Percentiles rank a stretch among this genome's conserved stretches.
phyloP scores from a whole-genome alignment of 495 filamentous ascomycete genomes.

The Cercophora newfieldiana region DNA sequence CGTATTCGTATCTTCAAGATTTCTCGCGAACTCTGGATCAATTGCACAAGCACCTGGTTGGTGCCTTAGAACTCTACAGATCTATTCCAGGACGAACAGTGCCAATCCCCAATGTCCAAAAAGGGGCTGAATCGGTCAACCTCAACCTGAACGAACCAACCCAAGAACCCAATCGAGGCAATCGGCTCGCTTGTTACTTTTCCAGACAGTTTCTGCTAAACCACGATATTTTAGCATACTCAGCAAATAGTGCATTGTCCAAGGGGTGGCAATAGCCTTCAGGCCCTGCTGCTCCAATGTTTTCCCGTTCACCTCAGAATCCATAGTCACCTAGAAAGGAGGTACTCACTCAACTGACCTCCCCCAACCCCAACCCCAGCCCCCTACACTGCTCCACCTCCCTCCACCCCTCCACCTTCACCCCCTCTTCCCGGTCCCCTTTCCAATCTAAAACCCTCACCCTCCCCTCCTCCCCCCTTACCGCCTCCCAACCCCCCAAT shows the following conservation, averaged over 20 bases:
- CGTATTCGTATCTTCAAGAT: no score
- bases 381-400: conserved; percentile 12
- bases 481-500: conserved; percentile 34
- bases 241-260: no score
- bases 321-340: neutral
- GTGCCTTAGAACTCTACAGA: no score
- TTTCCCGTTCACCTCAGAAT: neutral
- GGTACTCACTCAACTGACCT: neutral
- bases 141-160: neutral
- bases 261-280: no score
- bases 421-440: conserved; percentile 36
- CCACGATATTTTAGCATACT: no score
- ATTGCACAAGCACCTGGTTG: no score
- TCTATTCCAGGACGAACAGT: no score
- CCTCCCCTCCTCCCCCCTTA: conserved; percentile 23
- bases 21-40: no score
- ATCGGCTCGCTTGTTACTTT: neutral
- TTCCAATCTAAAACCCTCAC: conserved; percentile 40
- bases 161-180: neutral
- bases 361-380: conserved; percentile 4
- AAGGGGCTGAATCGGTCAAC: no score
- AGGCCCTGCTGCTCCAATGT: no score
- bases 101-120: no score
- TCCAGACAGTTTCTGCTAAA: no score
- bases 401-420: conserved; percentile 27